Percentiles rank a stretch among this genome's conserved stretches.
Evolutionary conservation across 176 grass and related monocot species (phyloP).

Genomic region (Carex cristatella): DNA sequence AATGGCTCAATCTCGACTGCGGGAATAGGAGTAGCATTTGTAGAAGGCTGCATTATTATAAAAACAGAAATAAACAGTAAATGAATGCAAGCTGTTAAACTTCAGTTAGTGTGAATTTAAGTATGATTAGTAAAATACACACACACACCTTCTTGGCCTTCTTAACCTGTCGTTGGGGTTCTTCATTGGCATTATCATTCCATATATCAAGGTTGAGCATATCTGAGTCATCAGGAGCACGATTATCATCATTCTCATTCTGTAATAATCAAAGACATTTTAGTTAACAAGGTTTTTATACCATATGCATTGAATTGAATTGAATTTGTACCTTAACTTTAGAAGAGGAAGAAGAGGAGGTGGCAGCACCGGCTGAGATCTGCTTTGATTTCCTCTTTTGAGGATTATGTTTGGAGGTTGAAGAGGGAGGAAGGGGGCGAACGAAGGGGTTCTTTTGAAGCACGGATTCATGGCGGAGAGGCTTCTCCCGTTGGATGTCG

Average conservation of each 20-base stretch:
- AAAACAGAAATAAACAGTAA: too few relatives aligned
- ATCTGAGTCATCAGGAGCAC: conserved; percentile 38
- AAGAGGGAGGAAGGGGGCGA: conserved; percentile 63
- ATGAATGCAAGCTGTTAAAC: too few relatives aligned
- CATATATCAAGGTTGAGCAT: conserved; percentile 57
- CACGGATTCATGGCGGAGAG: conserved; percentile 65
- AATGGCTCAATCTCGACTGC: conserved; percentile 78
- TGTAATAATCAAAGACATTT: too few relatives aligned
- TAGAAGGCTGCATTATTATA: too few relatives aligned
- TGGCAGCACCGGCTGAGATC: too few relatives aligned
- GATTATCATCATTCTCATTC: not conserved
- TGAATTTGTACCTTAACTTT: too few relatives aligned
- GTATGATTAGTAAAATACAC: too few relatives aligned
- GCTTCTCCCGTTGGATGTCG: conserved; percentile 69
- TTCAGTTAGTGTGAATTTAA: too few relatives aligned
- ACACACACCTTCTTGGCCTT: too few relatives aligned
- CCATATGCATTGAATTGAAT: too few relatives aligned
- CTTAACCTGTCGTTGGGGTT: not conserved
- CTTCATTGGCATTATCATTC: conserved; percentile 14
- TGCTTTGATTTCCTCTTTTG: conserved; percentile 35
- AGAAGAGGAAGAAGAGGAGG: too few relatives aligned
- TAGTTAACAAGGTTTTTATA: too few relatives aligned
- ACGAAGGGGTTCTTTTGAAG: conserved; percentile 68
- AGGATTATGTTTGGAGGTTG: conserved; percentile 33
- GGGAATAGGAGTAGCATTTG: conserved; percentile 25